Evolutionary conservation across 2,329 filamentous ascomycete species (phyloP), one percentile per base, ranked within the genome.

Genomic region (Stachybotrys elegans): DNA sequence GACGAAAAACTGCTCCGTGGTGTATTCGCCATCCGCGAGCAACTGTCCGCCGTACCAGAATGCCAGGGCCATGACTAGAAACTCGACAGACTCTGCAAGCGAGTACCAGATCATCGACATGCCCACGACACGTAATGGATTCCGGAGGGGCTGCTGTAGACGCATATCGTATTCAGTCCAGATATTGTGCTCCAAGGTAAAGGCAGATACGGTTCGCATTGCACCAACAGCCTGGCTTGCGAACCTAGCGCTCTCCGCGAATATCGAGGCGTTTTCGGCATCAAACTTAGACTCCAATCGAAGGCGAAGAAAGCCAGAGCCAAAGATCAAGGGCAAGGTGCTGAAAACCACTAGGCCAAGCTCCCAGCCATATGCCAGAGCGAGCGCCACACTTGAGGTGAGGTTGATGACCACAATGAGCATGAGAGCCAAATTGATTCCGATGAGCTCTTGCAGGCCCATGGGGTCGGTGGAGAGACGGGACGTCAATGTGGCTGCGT

Each of bases 1-100:
- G 23, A 66, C 57, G 48, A 70, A 69, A 50, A 69, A 71, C 37
- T 67, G 56, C 4, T 57, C 47, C 0, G 61, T 40, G 6, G 54
- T 53, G 49, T 70, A 70, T 49, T 72, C 68, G 11, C 60, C 56
- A 7, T 43, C 46, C 11, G 49, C 49, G 20, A 58, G 40, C n/a
- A 57, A 46, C n/a, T 46, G 44, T 1, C 55, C 54, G 25, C 55
- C 54, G 36, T 57, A 50, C 42, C 46, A 50, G 19, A 46, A 47
- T 6, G 45, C 44, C n/a, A 48, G 22, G 11, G 45, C 48, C 27
- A 46, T 40, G 16, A 44, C 40, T 6, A 50, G 40, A 22, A 46
- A 40, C 11, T 43, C 70, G 7, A 73, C n/a, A 37, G 34, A 37
- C 34, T 37, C 34, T 21, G 34, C 34, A 37, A 37, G 34, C 20